Percentiles rank a stretch among this genome's conserved stretches.
phyloP scores from a whole-genome alignment of 495 filamentous ascomycete species.

The Xylaria sp. region DNA sequence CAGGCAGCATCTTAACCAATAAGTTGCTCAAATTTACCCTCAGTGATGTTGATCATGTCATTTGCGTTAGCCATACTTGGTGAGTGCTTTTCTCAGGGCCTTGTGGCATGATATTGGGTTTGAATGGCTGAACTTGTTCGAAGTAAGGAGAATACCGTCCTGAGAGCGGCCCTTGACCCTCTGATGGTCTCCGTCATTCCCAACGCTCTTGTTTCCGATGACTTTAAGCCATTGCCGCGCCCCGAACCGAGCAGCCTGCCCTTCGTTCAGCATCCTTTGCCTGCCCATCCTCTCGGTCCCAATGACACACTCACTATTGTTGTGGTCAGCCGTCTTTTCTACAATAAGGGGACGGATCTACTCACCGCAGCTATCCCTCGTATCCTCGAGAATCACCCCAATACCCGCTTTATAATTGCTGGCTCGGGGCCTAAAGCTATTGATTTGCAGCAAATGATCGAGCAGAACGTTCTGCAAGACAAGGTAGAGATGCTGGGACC shows the following conservation, averaged over 20 bases:
- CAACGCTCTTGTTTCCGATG: constrained; percentile 95
- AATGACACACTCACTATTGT: constrained; percentile 93
- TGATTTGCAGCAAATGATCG: constrained; percentile 96
- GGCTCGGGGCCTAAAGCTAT: constrained; percentile 96
- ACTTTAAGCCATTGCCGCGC: constrained; percentile 75
- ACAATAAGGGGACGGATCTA: constrained; percentile 97
- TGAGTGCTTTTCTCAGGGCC: constrained; percentile 45
- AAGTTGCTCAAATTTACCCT: constrained; percentile 95
- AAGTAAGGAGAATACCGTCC: constrained; percentile 97
- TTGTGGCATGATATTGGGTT: neutral
- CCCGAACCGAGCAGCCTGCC: constrained; percentile 41
- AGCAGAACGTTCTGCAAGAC: constrained; percentile 93
- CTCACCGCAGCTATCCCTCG: constrained; percentile 93
- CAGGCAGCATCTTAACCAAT: constrained; percentile 93
- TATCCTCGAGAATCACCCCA: constrained; percentile 84
- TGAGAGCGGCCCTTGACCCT: constrained; percentile 92
- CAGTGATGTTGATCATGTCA: constrained; percentile 97
- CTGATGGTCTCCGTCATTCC: constrained; percentile 97
- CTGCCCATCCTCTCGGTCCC: constrained; percentile 68
- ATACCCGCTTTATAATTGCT: constrained; percentile 96
- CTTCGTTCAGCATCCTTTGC: constrained; percentile 42
- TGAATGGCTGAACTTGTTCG: constrained; percentile 16
- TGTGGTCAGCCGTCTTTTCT: constrained; percentile 95
- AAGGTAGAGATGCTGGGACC: constrained; percentile 90
- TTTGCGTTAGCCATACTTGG: constrained; percentile 98